Evolutionary conservation across 2,329 filamentous ascomycete species (phyloP).

Genomic region (Ascochyta fabae): DNA sequence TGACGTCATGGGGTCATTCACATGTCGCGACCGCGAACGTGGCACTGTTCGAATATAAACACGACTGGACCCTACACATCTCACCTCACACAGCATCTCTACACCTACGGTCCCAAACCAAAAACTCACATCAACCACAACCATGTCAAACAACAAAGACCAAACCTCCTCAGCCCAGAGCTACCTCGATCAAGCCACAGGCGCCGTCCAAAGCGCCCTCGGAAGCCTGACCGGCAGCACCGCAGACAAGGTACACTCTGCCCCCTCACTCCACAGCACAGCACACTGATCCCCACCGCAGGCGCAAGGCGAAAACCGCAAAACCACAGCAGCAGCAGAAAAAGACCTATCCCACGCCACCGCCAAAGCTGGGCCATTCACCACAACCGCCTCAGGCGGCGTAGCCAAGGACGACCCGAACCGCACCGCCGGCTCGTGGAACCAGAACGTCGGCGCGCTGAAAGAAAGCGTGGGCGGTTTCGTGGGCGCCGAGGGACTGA

Average conservation of each 20-base stretch:
- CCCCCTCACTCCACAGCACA: background rate
- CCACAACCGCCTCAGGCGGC: slow-evolving; percentile 72
- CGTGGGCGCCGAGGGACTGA: slow-evolving; percentile 76
- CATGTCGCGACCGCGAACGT: background rate
- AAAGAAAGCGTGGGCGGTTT: slow-evolving; percentile 83
- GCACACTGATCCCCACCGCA: slow-evolving; percentile 28
- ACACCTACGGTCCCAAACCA: background rate
- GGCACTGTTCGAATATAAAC: slow-evolving; percentile 4
- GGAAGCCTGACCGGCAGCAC: slow-evolving; percentile 76
- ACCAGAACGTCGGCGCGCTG: slow-evolving; percentile 85
- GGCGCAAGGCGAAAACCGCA: slow-evolving; percentile 67
- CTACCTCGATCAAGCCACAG: slow-evolving; percentile 67
- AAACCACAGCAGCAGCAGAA: slow-evolving; percentile 70
- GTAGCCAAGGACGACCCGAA: slow-evolving; percentile 74
- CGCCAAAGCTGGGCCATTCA: slow-evolving; percentile 74
- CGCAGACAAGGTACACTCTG: slow-evolving; percentile 63
- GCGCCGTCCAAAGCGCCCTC: slow-evolving; percentile 73
- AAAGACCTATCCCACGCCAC: slow-evolving; percentile 77
- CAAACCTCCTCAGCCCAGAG: slow-evolving; percentile 80
- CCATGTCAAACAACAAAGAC: slow-evolving; percentile 60
- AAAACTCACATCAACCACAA: slow-evolving; percentile 27
- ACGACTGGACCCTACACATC: background rate
- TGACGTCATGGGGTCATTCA: slow-evolving; percentile 11
- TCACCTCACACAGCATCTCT: background rate
- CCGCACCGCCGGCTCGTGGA: slow-evolving; percentile 76